Base-by-base conservation (phyloP, 108 stramenopile species). In the Mediolabrus comicus region DNA sequence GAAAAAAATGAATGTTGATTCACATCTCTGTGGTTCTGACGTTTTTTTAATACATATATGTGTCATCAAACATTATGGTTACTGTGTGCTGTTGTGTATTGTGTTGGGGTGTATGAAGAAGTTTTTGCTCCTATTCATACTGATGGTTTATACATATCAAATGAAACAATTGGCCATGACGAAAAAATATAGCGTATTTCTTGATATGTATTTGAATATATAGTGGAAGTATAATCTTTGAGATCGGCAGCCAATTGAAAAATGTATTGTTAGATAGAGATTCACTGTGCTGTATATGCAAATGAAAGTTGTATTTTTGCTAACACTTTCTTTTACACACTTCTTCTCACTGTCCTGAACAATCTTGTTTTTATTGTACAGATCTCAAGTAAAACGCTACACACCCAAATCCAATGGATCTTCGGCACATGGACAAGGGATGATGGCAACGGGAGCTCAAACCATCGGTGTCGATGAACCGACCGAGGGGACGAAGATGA, bases 401-500 rank as follows among this genome's bases (percentile, higher is more conserved):
- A 73, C 66, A 10, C 89, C 91, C 30, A 85, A 86, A 54, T 63
- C 78, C 19, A 88, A 88, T 69, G 88, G 88, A 53, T 59, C 67
- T 2, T 80, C 83, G 28, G 80, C 77, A 11, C 76, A 83, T 33
- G 72, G 69, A 1, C 87, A 83, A 64, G 94, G 94, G 17, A 95
- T 95, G 94, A 74, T 86, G 67, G 74, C 87, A 57, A 74, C 83
- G 5, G 92, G 92, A 43, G 87, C 91, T 14, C 79, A 71, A 41
- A 77, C 76, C 16, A 85, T 92, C 58, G 90, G 89, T 46, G 43
- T 88, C 28, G 75, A 81, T 30, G 57, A 61, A 0, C 53, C 72
- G 11, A 14, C 69, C 12, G 80, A 75, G 19, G 55, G 74, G 1
- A 49, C 71, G 6, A 79, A 79, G 38, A 89, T 88, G 68, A 81